Base-by-base conservation (phyloP, 331 rosid species). In the Quercus phellos region DNA sequence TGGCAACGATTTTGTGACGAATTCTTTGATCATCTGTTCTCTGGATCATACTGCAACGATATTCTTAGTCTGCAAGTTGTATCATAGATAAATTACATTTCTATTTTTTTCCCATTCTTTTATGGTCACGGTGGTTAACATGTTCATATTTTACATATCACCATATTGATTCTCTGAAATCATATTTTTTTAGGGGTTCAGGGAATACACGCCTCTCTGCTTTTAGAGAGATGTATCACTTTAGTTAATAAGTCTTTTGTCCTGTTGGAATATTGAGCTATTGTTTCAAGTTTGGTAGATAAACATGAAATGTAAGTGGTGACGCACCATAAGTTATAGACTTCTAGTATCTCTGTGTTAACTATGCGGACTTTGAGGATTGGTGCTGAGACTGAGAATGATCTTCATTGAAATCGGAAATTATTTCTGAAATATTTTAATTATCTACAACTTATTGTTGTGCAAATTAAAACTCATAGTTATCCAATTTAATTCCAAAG, bases 171-270 rank as follows among this genome's bases (percentile, higher is more conserved):
- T 85, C 93, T 89, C 95, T 81, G 92, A 75, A 72, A 75, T 91
- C 98, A 91, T 87, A 75, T 92, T 90, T 89, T 92, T 90, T 88
- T 94, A 87, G 87, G 92, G 94, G 80, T 91, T 76, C 91, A 81
- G 91, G 89, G 97, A 85, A 79, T 82, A 73, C 77, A 78, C 73
- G 77, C 83, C 80, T 74, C 73, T 60, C 64, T 75, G 80, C 79
- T 61, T 53, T 82, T 83, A 70, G 85, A 79, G 43, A 56, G 53
- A 29, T 81, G 76, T 58, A 53, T 72, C 38, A 70, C 78, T 55
- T 64, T 26, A 75, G 81, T 76, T 78, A 56, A 68, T 34, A 30
- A 35, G 22, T 66, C 24, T 35, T 26, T 6, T 70, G 8, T 24
- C 27, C 35, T 70, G 60, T 77, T 66, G 80, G 80, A 77, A 74